Evolutionary conservation across 306 rosid species (phyloP), one percentile per base, ranked within the genome.

Genomic region (Pterocarpus santalinus): DNA sequence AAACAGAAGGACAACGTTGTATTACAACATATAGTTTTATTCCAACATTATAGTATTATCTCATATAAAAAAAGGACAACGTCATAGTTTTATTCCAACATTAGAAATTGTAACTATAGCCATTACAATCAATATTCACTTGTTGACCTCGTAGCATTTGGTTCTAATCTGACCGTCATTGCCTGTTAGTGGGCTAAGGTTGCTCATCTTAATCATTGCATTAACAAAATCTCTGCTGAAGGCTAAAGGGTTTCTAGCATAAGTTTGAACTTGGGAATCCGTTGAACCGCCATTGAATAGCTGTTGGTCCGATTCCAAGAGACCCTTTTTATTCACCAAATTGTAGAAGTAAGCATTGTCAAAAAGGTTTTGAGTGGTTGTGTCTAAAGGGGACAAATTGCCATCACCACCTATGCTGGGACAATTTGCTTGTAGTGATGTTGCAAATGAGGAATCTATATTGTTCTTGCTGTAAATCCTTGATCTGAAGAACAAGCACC

Each of bases 181-280:
- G 17, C 92, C 94, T 0, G 93, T 89, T 14, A 90, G 87, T 16
- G 87, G 90, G 52, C 87, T 69, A 8, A 92, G 86, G 38, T 85
- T 87, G 4, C 91, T 85, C 97, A 90, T 87, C 86, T 85, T 92
- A 12, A 77, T 61, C 88, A 89, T 90, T 6, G 92, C 95, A 5
- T 78, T 83, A 16, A 84, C 90, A n/a, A 92, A 90, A 36, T 92
- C 95, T 4, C 83, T 61, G 28, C 2, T 7, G 46, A 72, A 90
- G 82, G 46, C 56, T 65, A 1, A 2, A 28, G 83, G 13, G 11
- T 85, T 43, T 41, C 28, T 83, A 49, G 46, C 38, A 38, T 90
- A 92, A 62, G 46, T 58, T 16, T 56, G 79, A 5, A 90, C 97
- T 12, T 74, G 83, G 10, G 91, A 46, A 2, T 90, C 77, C 0